Conservation (phyloP, 805 yeast species). For the Candida railenensis region DNA sequence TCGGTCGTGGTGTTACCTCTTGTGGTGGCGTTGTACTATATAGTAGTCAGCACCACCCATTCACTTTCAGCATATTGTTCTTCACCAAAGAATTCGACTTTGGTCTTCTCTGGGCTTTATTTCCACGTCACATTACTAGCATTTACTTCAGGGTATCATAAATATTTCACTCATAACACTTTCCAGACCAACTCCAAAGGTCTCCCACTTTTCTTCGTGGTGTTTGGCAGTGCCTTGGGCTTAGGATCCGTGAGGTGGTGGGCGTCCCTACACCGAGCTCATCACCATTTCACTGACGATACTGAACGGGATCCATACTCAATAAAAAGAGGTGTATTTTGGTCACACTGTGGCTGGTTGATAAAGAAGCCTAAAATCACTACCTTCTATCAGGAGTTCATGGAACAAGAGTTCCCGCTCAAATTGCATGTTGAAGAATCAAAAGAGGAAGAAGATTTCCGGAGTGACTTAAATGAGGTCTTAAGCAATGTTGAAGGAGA, state of each 20-base stretch:
- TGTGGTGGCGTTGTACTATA: slow-evolving; percentile 21
- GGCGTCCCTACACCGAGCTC: slow-evolving; percentile 84
- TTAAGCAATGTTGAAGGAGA: slow-evolving; percentile 20
- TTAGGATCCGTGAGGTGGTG: slow-evolving; percentile 76
- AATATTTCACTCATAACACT: slow-evolving; percentile 40
- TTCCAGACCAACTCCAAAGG: slow-evolving; percentile 27
- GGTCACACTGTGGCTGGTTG: slow-evolving; percentile 90
- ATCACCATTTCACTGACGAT: slow-evolving; percentile 81
- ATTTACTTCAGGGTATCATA: slow-evolving; percentile 44
- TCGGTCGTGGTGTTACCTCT: slow-evolving; percentile 36
- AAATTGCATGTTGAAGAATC: background rate
- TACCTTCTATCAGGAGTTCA: slow-evolving; percentile 30
- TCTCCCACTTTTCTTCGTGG: slow-evolving; percentile 50
- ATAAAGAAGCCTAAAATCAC: slow-evolving; percentile 53
- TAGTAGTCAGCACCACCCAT: background rate
- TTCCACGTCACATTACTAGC: slow-evolving; percentile 37
- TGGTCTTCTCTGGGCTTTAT: slow-evolving; percentile 30
- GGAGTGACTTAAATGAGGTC: slow-evolving; percentile 11
- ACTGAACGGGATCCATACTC: slow-evolving; percentile 88
- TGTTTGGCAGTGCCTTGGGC: slow-evolving; percentile 70
- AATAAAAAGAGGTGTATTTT: slow-evolving; percentile 74
- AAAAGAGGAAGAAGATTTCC: slow-evolving; percentile 6
- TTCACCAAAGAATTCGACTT: slow-evolving; percentile 16
- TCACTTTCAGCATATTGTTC: background rate
- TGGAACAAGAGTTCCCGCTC: slow-evolving; percentile 35